Conservation (phyloP, 768 basidiomycete genomes). For the Phanerodontia chrysosporium region DNA sequence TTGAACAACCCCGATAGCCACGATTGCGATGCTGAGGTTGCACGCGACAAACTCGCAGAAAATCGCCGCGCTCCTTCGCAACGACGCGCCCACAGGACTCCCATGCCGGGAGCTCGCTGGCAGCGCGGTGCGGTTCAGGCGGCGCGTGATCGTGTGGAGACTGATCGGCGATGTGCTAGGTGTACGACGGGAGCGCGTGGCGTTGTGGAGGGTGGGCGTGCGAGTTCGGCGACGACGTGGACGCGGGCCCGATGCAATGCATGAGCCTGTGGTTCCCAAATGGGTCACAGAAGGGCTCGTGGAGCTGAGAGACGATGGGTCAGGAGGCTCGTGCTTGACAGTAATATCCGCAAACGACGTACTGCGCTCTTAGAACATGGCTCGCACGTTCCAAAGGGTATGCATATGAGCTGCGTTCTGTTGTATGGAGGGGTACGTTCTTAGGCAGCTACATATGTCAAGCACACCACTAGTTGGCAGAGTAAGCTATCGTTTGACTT, state of each 20-base stretch:
- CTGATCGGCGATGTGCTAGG: slow-evolving; percentile 3
- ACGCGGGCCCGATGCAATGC: slow-evolving; percentile 64
- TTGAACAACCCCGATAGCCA: slow-evolving; percentile 67
- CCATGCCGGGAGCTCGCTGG: slow-evolving; percentile 75
- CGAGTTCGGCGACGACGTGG: slow-evolving; percentile 11
- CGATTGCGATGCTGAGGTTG: slow-evolving; percentile 66
- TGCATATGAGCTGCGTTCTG: slow-evolving; percentile 29
- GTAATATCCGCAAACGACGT: slow-evolving; percentile 25
- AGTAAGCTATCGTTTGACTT: background rate
- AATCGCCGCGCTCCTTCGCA: slow-evolving; percentile 75
- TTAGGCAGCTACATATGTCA: background rate
- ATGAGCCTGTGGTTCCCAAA: slow-evolving; percentile 89
- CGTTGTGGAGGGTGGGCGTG: background rate
- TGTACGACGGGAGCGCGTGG: slow-evolving; percentile 24
- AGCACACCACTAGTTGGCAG: background rate
- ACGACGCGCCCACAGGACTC: slow-evolving; percentile 89
- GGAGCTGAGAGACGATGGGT: slow-evolving; percentile 41
- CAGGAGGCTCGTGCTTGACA: background rate
- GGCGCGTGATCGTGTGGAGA: slow-evolving; percentile 7
- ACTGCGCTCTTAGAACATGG: slow-evolving; percentile 63
- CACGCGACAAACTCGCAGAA: slow-evolving; percentile 88
- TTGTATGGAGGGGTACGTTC: background rate
- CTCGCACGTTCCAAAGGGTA: slow-evolving; percentile 55
- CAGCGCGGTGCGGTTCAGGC: background rate
- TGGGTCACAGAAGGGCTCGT: slow-evolving; percentile 89